Base-by-base conservation (phyloP, 306 rosid species). In the Heteromeles arbutifolia region DNA sequence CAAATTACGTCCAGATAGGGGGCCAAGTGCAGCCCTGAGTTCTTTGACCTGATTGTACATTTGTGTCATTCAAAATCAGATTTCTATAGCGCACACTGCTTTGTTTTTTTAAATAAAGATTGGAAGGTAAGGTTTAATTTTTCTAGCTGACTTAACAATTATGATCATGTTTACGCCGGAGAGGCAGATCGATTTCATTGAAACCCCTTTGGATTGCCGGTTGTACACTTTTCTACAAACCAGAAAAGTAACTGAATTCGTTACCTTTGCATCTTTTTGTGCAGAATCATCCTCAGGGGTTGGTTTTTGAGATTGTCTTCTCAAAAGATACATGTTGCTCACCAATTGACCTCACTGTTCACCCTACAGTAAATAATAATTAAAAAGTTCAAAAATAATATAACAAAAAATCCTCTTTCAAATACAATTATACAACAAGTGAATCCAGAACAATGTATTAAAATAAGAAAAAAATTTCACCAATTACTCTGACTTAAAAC, bases 1-100 rank as follows among this genome's bases (percentile, higher is more conserved):
- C 45, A 86, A 81, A 72, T 81, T 75, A 12, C 93, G 91, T 24
- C 92, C 97, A 44, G 92, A 84, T 11, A 87, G 74, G 12, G 87
- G 81, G n/a, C 96, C 98, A 3, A 92, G 64, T 17, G 83, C 87
- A 25, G 79, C 87, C 77, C 84, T 90, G 37, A 95, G 81, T 82
- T 95, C 95, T 71, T 68, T 83, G 67, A 92, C 85, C 98, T 95
- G 92, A 70, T 78, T 31, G 59, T 8, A 63, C 45, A 69, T 59
- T 67, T 25, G 11, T 39, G 68, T 52, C 62, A 34, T 44, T 71
- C 59, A 64, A 26, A 56, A 25, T 74, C 53, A 22, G n/a, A 59
- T 64, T 67, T 61, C 65, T 66, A 24, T 29, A 13, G 19, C 4
- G 28, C 24, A n/a, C 62, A n/a, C 62, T n/a, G 62, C 62, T 29